Conservation (phyloP, 2,329 filamentous ascomycete genomes). For the Penicillium sp. region DNA sequence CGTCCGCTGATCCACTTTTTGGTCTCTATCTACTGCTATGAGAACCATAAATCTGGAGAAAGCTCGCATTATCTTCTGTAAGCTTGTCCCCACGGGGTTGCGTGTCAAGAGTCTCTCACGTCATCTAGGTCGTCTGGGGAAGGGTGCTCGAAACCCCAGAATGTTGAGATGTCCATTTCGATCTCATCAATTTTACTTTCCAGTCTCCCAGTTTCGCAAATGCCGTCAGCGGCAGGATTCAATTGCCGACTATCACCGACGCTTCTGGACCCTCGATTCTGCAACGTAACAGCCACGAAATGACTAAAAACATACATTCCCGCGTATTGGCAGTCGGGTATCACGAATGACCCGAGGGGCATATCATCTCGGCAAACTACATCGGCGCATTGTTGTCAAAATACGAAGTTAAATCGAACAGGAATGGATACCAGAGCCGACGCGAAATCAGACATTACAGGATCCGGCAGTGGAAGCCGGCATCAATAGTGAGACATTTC, state of each 20-base stretch:
- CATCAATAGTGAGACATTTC: neutral
- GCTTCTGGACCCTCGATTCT: neutral
- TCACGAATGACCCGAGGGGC: too few relatives aligned
- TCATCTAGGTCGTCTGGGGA: neutral
- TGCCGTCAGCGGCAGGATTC: constrained; percentile 7
- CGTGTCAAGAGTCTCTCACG: neutral
- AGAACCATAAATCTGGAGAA: neutral
- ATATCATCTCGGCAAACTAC: neutral
- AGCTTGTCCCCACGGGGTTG: neutral
- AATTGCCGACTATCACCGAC: constrained; percentile 5
- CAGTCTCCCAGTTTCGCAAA: neutral
- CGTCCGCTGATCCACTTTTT: constrained; percentile 13
- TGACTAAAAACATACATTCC: neutral
- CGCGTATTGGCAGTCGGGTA: neutral
- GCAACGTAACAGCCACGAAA: neutral
- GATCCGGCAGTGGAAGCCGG: neutral
- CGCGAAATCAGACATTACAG: neutral
- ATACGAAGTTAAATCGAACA: neutral
- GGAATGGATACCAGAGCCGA: neutral
- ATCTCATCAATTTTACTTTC: neutral
- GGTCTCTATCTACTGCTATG: neutral
- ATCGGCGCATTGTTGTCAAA: neutral
- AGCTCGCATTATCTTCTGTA: neutral
- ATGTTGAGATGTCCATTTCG: neutral
- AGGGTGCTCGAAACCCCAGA: neutral